Evolutionary conservation across 83 land plant species (phyloP).

Genomic region (Larix sibirica): DNA sequence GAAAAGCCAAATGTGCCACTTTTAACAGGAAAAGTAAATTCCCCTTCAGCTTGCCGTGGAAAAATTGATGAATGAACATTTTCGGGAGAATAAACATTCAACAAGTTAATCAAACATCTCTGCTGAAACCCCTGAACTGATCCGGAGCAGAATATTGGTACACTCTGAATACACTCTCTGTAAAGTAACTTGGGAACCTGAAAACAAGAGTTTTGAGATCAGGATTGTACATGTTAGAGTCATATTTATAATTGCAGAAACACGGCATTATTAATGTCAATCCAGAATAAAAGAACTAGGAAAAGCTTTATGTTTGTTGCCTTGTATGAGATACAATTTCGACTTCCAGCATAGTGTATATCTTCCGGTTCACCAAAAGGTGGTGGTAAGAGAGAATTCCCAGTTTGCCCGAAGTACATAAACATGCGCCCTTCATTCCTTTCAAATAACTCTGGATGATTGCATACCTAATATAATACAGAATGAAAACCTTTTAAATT

Average conservation of each 20-base stretch:
- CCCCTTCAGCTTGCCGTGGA: constrained; percentile 14
- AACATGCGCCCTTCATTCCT: constrained; percentile 94
- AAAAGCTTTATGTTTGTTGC: constrained; percentile 33
- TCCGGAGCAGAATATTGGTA: constrained; percentile 45
- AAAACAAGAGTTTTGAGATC: not conserved
- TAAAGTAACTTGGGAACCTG: constrained; percentile 92
- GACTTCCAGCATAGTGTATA: constrained; percentile 75
- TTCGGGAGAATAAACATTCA: constrained; percentile 69
- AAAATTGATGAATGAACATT: constrained; percentile 62
- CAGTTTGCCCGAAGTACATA: constrained; percentile 71
- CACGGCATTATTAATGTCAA: constrained; percentile 4
- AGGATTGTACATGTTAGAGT: constrained; percentile 6
- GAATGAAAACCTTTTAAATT: not conserved
- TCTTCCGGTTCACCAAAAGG: constrained; percentile 93
- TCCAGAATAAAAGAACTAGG: constrained; percentile 10
- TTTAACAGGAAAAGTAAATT: constrained; percentile 3
- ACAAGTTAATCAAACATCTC: constrained; percentile 48
- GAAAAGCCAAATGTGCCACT: constrained; percentile 89
- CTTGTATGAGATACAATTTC: constrained; percentile 80
- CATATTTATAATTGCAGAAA: constrained; percentile 4
- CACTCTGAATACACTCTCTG: constrained; percentile 50
- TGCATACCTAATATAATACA: constrained; percentile 73
- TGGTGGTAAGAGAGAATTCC: constrained; percentile 77
- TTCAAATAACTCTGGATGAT: constrained; percentile 99
- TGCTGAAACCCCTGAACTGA: constrained; percentile 41